phyloP scores from a whole-genome alignment of 75 land plant genomes.

The Sequoia sempervirens region DNA sequence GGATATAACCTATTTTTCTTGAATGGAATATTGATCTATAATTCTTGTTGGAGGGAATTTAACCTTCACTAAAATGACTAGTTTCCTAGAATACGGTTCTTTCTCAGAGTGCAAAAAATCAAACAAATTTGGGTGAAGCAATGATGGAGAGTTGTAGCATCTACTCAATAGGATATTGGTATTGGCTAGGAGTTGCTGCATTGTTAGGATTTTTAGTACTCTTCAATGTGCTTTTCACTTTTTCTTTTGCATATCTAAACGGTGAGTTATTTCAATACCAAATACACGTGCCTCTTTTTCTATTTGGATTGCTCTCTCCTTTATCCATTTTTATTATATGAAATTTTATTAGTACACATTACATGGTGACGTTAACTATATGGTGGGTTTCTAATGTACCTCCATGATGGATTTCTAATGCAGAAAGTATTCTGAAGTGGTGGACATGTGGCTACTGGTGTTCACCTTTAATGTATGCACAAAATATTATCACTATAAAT shows the following conservation, averaged over 20 bases:
- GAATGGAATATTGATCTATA: neutral
- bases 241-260: constrained; percentile 61
- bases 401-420: neutral
- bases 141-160: constrained; percentile 42
- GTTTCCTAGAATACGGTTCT: neutral
- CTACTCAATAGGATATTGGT: constrained; percentile 48
- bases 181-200: constrained; percentile 74
- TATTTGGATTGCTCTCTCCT: neutral
- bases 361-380: neutral
- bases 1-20: neutral
- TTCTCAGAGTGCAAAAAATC: constrained; percentile 37
- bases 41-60: neutral
- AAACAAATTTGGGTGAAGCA: constrained; percentile 39
- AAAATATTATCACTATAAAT: constrained; percentile 49
- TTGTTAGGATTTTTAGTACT: constrained; percentile 57
- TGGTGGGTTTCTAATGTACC: neutral
- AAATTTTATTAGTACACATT: neutral
- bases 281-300: neutral
- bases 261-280: constrained; percentile 36
- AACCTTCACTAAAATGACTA: neutral
- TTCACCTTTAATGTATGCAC: constrained; percentile 62
- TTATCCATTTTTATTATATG: neutral
- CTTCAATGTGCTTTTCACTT: constrained; percentile 73
- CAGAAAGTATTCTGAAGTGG: constrained; percentile 53
- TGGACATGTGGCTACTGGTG: constrained; percentile 80